Percentiles rank a stretch among this genome's conserved stretches.
Conservation (phyloP, 169 alveolate species). For the Eimeria necatrix region DNA sequence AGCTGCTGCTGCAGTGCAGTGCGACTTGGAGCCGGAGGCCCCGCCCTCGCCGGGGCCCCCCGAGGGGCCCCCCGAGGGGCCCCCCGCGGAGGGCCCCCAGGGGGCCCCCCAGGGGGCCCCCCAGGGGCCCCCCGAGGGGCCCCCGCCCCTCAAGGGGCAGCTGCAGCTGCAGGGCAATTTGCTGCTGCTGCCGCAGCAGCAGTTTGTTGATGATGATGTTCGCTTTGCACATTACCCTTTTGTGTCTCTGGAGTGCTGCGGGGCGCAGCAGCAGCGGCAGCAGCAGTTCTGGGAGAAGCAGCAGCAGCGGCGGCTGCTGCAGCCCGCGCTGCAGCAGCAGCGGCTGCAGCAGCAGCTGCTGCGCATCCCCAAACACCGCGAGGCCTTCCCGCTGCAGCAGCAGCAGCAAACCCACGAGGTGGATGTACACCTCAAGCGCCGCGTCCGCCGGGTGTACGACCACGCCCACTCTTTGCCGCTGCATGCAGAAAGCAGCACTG, state of each 20-base stretch:
- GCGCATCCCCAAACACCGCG: conserved; percentile 50
- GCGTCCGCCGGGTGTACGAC: conserved; percentile 9
- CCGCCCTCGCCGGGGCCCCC: not conserved
- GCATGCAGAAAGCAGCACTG: not conserved
- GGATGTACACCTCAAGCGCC: not conserved
- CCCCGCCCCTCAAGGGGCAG: not conserved
- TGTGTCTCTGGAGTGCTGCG: conserved; percentile 22
- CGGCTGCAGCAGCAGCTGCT: conserved; percentile 49
- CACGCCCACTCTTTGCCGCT: conserved; percentile 46
- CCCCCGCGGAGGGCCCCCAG: too few relatives aligned
- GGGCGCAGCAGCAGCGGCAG: conserved; percentile 38
- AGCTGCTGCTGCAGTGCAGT: conserved; percentile 30
- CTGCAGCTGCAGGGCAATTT: not conserved
- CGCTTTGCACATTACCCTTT: conserved; percentile 33
- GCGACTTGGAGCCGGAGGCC: not conserved
- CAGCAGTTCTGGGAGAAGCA: conserved; percentile 23
- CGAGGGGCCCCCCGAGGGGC: too few relatives aligned
- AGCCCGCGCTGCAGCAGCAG: not conserved
- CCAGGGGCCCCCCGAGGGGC: not conserved
- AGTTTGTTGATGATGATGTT: conserved; percentile 26
- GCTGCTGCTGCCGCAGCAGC: conserved; percentile 15
- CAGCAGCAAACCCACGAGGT: not conserved
- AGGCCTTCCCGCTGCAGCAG: conserved; percentile 20
- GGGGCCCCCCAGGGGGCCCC: not conserved
- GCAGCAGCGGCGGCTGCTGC: conserved; percentile 13